Percentiles rank a stretch among this genome's conserved stretches.
Evolutionary conservation across 768 basidiomycete genomes (phyloP).

Genomic region (Pulveroboletus sp.): DNA sequence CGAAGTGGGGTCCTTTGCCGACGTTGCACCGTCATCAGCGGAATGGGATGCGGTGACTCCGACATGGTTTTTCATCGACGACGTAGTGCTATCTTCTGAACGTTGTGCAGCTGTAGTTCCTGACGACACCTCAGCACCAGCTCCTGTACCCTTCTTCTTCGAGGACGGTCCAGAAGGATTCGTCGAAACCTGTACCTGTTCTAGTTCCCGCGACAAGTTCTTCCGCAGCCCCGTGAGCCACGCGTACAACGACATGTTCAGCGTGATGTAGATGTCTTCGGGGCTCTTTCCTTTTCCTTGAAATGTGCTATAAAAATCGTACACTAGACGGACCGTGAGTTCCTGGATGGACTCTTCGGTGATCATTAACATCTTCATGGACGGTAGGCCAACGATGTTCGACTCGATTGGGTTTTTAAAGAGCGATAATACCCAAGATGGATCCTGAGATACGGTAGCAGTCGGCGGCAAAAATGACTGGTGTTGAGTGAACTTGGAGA

Average conservation of each 20-base stretch:
- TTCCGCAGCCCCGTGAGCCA: constrained; percentile 79
- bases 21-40: constrained; percentile 9
- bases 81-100: constrained; percentile 3
- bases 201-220: constrained; percentile 72
- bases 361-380: constrained; percentile 78
- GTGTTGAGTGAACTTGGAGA: constrained; percentile 67
- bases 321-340: constrained; percentile 42
- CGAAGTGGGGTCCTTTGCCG: constrained; percentile 1
- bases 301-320: constrained; percentile 73
- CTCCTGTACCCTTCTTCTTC: constrained; percentile 35
- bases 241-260: constrained; percentile 78
- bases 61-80: constrained; percentile 9
- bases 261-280: constrained; percentile 80
- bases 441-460: constrained; percentile 39
- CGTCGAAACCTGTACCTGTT: constrained; percentile 60
- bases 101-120: constrained; percentile 4
- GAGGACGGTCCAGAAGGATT: constrained; percentile 33
- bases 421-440: constrained; percentile 57
- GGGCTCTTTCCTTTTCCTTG: constrained; percentile 50
- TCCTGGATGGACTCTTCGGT: constrained; percentile 57
- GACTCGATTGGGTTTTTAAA: constrained; percentile 63
- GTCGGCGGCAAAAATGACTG: constrained; percentile 44
- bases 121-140: constrained; percentile 9
- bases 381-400: constrained; percentile 74
- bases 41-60: neutral